Evolutionary conservation across 2,329 filamentous ascomycete species (phyloP), one percentile per base, ranked within the genome.

Genomic region (Penicillium rolfsii): DNA sequence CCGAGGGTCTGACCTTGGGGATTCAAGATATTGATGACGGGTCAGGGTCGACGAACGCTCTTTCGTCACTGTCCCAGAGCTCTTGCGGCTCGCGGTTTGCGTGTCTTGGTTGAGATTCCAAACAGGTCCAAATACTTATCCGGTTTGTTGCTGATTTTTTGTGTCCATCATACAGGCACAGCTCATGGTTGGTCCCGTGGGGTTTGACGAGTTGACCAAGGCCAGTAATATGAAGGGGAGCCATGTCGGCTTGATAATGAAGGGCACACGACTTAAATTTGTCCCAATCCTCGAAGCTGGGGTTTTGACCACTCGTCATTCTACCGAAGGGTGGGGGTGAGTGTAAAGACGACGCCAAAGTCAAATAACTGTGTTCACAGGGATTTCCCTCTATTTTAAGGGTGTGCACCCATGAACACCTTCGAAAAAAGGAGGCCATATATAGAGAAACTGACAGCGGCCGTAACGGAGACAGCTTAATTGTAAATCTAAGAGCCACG

Each of bases 221-320:
- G 28, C 66, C 66, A 5, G 56, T 56, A 2, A 52, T 64, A 22
- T 67, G 63, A 22, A 66, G 33, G 5, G 63, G 65, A 14, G 62
- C 59, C 26, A 62, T 64, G 5, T 41, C 24, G 14, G 59, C 50
- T 40, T 64, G 64, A 30, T 67, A 67, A 24, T 58, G 33, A 26
- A 58, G 24, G 3, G 36, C 26, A 6, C 19, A 28, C 4, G 12
- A 14, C 11, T 58, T 50, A 7, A 46, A 41, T 3, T 57, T 54
- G 16, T 55, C 52, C 65, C 68, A 74, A 50, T 74, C 72, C 19
- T 65, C 64, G 38, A 74, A 74, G 5, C 72, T 71, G 9, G 61
- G 62, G 1, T 68, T 46, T 0, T 61, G 61, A 7, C 64, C 58
- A 24, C 66, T 55, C 5, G 71, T 67, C 57, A 74, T 63, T 71